A percentile compares a stretch with the other conserved stretches of the same genome.
These are phyloP conservation scores for Megacollybia platyphylla DNA, from an alignment of 1,284 basidiomycete genomes.

Conservation along the genomic window DNA sequence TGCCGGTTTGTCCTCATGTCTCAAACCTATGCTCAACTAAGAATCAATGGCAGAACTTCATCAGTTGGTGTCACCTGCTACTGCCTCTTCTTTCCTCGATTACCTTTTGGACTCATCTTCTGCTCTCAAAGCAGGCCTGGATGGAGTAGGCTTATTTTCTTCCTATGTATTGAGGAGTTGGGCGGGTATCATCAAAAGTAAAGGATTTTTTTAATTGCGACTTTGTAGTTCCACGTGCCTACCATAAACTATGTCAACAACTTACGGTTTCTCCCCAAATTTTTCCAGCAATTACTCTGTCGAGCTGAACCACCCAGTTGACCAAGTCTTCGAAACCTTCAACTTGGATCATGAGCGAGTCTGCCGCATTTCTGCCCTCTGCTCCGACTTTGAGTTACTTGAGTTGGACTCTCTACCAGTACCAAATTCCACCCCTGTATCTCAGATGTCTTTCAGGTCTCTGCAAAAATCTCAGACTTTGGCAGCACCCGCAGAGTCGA, in stretches of 20 bases:
- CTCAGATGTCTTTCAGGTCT: conserved; percentile 10
- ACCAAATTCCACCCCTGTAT: conserved; percentile 7
- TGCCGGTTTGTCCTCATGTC: conserved; percentile 25
- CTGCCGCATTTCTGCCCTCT: conserved; percentile 16
- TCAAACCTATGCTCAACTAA: background rate
- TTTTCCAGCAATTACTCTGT: conserved; percentile 17
- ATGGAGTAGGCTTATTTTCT: conserved; percentile 38
- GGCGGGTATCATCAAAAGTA: conserved; percentile 53
- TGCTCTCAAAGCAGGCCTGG: conserved; percentile 26
- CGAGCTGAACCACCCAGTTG: conserved; percentile 15
- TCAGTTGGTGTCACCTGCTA: conserved; percentile 56
- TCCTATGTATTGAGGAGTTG: conserved; percentile 55
- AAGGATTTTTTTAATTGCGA: conserved; percentile 27
- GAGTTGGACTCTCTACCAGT: conserved; percentile 14
- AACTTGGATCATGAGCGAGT: conserved; percentile 18
- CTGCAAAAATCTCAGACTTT: background rate
- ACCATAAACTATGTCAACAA: conserved; percentile 1
- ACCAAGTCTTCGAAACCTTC: conserved; percentile 16
- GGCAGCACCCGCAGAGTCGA: background rate
- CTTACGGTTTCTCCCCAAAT: conserved; percentile 12
- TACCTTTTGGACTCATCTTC: conserved; percentile 37
- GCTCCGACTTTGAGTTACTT: conserved; percentile 15
- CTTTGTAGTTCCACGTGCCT: background rate
- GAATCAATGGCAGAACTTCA: conserved; percentile 42
- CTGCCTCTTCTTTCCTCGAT: conserved; percentile 52